A percentile compares a stretch with the other conserved stretches of the same genome.
phyloP scores from a whole-genome alignment of 2,329 filamentous ascomycete genomes.

The Tolypocladium tundrense region DNA sequence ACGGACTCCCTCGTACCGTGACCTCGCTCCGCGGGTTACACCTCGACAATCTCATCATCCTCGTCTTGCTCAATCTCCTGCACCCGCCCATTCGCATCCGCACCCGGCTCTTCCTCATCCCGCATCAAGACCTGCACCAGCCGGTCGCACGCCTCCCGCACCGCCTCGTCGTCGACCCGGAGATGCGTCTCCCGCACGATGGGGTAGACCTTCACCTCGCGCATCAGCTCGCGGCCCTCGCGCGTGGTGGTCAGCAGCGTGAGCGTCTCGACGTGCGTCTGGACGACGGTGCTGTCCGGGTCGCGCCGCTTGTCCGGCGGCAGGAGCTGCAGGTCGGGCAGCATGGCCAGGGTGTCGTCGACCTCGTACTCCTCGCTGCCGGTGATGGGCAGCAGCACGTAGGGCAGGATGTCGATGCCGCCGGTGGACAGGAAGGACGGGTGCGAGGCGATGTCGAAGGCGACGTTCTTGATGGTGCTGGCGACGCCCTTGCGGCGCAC shows the following conservation, averaged over 20 bases:
- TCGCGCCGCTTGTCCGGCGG: constrained; percentile 86
- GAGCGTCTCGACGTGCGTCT: constrained; percentile 83
- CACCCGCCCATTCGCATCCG: constrained; percentile 32
- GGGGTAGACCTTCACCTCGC: constrained; percentile 74
- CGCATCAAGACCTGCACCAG: constrained; percentile 82
- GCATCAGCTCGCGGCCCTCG: constrained; percentile 63
- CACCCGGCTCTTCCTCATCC: constrained; percentile 49
- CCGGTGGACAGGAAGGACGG: constrained; percentile 58
- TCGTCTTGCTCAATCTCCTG: constrained; percentile 38
- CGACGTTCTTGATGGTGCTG: constrained; percentile 86
- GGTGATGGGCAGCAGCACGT: constrained; percentile 78
- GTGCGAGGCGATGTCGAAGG: constrained; percentile 72
- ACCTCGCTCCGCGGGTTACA: constrained; percentile 21
- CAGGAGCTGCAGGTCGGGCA: constrained; percentile 80
- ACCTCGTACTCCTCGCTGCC: constrained; percentile 81
- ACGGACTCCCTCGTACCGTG: neutral
- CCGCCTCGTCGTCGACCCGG: constrained; percentile 65
- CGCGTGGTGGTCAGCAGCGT: constrained; percentile 72
- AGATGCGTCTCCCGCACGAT: constrained; percentile 80
- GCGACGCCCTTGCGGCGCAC: constrained; percentile 90
- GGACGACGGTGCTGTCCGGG: constrained; percentile 61
- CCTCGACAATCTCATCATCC: constrained; percentile 44
- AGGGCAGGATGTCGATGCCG: constrained; percentile 74
- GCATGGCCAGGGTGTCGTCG: constrained; percentile 77
- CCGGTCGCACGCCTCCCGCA: constrained; percentile 77